Conservation (phyloP, 495 filamentous ascomycete species). For the Penicillium cinerascens region DNA sequence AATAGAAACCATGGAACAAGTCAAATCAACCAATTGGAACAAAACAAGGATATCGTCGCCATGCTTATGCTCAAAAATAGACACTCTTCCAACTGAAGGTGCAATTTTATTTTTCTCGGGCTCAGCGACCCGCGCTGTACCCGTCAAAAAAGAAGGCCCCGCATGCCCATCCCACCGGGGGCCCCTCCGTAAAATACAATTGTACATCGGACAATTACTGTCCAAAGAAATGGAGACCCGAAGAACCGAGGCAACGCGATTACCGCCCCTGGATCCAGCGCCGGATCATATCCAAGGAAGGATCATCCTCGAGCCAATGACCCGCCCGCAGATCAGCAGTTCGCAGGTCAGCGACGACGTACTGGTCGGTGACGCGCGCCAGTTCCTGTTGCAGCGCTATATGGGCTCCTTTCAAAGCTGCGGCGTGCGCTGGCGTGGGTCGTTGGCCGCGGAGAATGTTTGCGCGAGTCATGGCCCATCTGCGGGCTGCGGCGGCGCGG, state of each 20-base stretch:
- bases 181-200: constrained; percentile 11
- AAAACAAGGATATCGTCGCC: constrained; percentile 26
- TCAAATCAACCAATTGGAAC: constrained; percentile 12
- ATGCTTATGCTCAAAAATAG: constrained; percentile 17
- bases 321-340: constrained; percentile 61
- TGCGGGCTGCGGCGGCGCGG: constrained; percentile 68
- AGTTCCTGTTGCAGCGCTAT: constrained; percentile 60
- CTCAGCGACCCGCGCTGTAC: constrained; percentile 23
- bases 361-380: constrained; percentile 61
- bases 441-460: constrained; percentile 61
- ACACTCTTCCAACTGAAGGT: constrained; percentile 9
- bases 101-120: constrained; percentile 3
- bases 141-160: constrained; percentile 4
- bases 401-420: constrained; percentile 57
- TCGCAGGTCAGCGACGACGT: constrained; percentile 62
- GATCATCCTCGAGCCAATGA: constrained; percentile 74
- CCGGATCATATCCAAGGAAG: constrained; percentile 43
- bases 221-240: no score
- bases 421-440: constrained; percentile 53
- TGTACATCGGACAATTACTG: background rate
- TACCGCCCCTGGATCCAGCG: constrained; percentile 43
- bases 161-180: constrained; percentile 2
- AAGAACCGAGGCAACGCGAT: constrained; percentile 9
- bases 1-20: constrained; percentile 4
- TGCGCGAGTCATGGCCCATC: constrained; percentile 75